phyloP scores from a whole-genome alignment of 1,284 basidiomycete genomes.

The Rhodotorula mucilaginosa region DNA sequence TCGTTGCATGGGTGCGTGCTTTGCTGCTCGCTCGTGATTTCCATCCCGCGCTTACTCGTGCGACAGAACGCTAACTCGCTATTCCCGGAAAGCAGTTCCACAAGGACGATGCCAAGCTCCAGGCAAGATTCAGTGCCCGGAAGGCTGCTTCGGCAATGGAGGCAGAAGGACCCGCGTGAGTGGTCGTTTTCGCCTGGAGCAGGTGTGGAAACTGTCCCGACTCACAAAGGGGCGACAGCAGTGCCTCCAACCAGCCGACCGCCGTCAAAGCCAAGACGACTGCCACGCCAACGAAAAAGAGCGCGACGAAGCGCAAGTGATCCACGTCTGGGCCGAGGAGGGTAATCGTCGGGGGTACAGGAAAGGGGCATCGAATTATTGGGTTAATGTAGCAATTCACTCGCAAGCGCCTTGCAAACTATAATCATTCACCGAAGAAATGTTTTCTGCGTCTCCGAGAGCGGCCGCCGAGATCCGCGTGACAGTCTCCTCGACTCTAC shows the following conservation, averaged over 20 bases:
- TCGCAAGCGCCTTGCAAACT: background rate
- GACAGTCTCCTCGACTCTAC: background rate
- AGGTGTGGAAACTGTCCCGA: background rate
- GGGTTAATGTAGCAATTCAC: background rate
- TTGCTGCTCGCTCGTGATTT: background rate
- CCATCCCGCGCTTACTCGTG: background rate
- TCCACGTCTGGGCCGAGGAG: background rate
- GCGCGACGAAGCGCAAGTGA: constrained; percentile 16
- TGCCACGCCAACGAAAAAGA: background rate
- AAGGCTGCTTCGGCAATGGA: background rate
- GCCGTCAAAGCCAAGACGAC: background rate
- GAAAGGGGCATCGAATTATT: background rate
- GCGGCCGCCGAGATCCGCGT: background rate
- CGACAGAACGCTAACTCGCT: background rate
- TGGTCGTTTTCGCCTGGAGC: background rate
- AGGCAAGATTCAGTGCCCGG: background rate
- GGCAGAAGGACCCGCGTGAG: background rate
- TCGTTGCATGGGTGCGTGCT: constrained; percentile 16
- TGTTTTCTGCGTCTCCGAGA: background rate
- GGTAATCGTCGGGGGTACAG: too few species aligned
- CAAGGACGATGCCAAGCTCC: constrained; percentile 12
- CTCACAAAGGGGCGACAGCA: background rate
- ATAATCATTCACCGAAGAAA: background rate
- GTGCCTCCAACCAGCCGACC: background rate
- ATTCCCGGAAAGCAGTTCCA: constrained; percentile 15